These are phyloP conservation scores for Ophiorrhiza pumila DNA, from an alignment of 257 asterid species.

Conservation along the genomic window DNA sequence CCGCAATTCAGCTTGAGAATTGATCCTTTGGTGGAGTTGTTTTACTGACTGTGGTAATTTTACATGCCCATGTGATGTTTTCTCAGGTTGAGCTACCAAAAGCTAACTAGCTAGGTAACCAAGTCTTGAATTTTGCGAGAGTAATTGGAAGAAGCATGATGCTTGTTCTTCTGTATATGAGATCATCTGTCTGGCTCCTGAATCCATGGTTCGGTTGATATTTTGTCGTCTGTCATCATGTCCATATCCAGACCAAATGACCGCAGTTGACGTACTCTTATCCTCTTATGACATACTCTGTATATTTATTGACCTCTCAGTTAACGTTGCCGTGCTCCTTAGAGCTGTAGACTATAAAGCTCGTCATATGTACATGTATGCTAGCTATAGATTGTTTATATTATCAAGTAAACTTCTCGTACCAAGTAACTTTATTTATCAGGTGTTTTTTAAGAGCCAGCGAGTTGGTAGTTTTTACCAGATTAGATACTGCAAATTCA, in stretches of 20 bases:
- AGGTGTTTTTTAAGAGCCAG: too few relatives aligned
- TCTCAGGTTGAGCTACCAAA: not conserved
- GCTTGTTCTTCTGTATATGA: not conserved
- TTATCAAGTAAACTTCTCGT: too few relatives aligned
- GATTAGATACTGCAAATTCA: too few relatives aligned
- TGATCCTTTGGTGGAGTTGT: not conserved
- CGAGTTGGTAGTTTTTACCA: too few relatives aligned
- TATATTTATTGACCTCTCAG: slow-evolving; percentile 2
- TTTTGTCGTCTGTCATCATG: too few relatives aligned
- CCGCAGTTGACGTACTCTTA: too few relatives aligned
- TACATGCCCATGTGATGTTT: not conserved
- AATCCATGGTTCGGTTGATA: not conserved
- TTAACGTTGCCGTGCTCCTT: not conserved
- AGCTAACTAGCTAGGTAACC: not conserved
- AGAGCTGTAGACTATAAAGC: not conserved
- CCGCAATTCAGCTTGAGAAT: not conserved
- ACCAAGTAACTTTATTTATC: too few relatives aligned
- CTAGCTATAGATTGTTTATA: not conserved
- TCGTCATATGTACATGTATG: too few relatives aligned
- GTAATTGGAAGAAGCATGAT: not conserved
- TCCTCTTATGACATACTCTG: not conserved
- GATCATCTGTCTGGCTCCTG: not conserved
- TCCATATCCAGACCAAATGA: not conserved
- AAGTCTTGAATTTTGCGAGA: not conserved
- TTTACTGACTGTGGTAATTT: not conserved